Base-by-base conservation (phyloP, 305 asterid species). In the Striga hermonthica region DNA sequence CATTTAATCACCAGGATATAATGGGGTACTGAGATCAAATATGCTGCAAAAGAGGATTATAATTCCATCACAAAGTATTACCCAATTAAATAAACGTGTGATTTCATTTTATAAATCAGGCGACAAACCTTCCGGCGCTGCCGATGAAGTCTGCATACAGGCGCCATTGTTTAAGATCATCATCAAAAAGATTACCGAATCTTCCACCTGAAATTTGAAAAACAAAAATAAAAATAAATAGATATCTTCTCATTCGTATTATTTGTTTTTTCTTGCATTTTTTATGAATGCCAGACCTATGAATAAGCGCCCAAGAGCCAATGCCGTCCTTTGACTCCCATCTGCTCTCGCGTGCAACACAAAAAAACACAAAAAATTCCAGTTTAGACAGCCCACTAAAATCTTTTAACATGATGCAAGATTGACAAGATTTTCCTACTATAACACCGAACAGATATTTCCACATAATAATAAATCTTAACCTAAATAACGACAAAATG, bases 161-260 rank as follows among this genome's bases (percentile, higher is more conserved):
- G 74, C 98, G 92, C 98, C 98, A 91, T 64, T 91, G 98, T 70
- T 86, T 91, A 64, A 97, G 98, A 75, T 91, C 98, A 74, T 92
- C 88, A 12, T 92, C 96, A 60, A 92, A 92, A 75, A 92, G 87
- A 90, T 75, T 84, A 59, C 98, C 97, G 74, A 92, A 92, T 75
- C 88, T 79, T 69, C 98, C 98, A 76, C 98, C 98, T 92, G 81
- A 69, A 79, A 79, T 67, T 44, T 62, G 57, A 64, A 62, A 69
- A 62, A 59, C 13, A 22, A 22, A 22, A 22, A 22, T n/a, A 22
- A 22, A 22, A 22, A 22, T 3, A 58, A 57, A 52, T 44, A 73
- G 73, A 62, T 74, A 40, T 64, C 49, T 60, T 50, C 49, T 56
- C 22, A 61, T 74, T 67, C 67, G 70, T 31, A 65, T 28, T 43